Base-by-base conservation (phyloP, 768 basidiomycete species). In the Lactarius indigo region DNA sequence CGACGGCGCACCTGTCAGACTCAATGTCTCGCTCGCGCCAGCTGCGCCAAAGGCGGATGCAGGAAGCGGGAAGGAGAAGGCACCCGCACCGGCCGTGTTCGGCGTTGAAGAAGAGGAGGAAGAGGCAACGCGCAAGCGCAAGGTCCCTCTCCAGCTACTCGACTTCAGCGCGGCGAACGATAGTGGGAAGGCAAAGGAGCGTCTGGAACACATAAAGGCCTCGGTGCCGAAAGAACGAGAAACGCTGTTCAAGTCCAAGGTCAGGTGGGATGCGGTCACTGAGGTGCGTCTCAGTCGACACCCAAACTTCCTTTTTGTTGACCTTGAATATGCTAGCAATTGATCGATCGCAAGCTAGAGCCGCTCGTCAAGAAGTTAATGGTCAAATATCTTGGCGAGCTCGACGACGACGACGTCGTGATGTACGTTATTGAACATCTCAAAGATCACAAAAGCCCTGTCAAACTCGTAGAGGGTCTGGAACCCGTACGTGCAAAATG, bases 391-490 rank as follows among this genome's bases (percentile, higher is more conserved):
- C 85, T 98, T 15, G 95, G 94, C 65, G 94, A 96, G 73, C 83
- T 94, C 73, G 92, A 95, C 68, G 95, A 96, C 73, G 92, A 95
- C 68, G 95, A 98, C 73, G 83, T 97, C 66, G 89, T 94, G 64
- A 92, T 96, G 86, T 97, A 94, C 75, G 93, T 92, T 9, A 79
- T 96, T 15, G 95, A 97, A 75, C 94, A 96, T 75, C 79, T 97
- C 56, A 92, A 92, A 75, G 96, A 96, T 70, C 91, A 92, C 74
- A 96, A 95, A 73, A 80, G 85, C 20, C 91, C 94, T 0, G 83
- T 84, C 63, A 94, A 93, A 73, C 82, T 98, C 2, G 85, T 94
- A 12, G 96, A 96, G 72, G 94, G 93, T 15, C 79, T 98, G 26
- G 93, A 94, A 79, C 90, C 92, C 66, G 96, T 96, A 78, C 74